These are phyloP conservation scores for Lepidium sativum DNA, from an alignment of 345 rosid genomes.

Conservation along the genomic window DNA sequence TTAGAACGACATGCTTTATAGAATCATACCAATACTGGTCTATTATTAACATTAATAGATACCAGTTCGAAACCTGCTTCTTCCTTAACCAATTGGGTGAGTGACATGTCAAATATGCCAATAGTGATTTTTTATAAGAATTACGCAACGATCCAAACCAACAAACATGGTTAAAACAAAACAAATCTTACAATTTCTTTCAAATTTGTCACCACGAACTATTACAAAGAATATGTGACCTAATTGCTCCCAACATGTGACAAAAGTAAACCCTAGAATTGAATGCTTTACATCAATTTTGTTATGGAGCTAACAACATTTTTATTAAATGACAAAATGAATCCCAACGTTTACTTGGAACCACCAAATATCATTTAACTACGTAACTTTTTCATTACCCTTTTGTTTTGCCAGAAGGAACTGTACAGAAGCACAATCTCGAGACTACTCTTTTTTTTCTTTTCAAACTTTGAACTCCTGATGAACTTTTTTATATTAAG, in stretches of 20 bases:
- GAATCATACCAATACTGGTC: too few species aligned
- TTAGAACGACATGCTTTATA: too few species aligned
- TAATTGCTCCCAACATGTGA: neutral
- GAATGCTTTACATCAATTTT: constrained; percentile 15
- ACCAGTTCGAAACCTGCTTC: too few species aligned
- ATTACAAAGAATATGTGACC: constrained; percentile 24
- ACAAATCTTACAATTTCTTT: constrained; percentile 6
- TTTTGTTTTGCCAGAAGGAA: neutral
- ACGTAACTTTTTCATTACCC: neutral
- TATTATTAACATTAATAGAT: too few species aligned
- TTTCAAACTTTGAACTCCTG: neutral
- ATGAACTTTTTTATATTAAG: too few species aligned
- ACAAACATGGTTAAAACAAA: neutral
- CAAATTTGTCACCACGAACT: constrained; percentile 6
- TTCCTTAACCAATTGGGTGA: too few species aligned
- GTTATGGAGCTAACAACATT: neutral
- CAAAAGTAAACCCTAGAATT: constrained; percentile 6
- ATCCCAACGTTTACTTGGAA: constrained; percentile 4
- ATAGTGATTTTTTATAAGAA: neutral
- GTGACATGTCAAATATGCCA: too few species aligned
- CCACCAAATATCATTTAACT: constrained; percentile 7
- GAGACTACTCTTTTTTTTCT: neutral
- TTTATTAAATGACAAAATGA: neutral
- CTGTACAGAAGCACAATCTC: constrained; percentile 25
- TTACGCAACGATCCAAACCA: neutral